These are phyloP conservation scores for Calonectria hongkongensis DNA, from an alignment of 2,329 filamentous ascomycete genomes.

Conservation along the genomic window DNA sequence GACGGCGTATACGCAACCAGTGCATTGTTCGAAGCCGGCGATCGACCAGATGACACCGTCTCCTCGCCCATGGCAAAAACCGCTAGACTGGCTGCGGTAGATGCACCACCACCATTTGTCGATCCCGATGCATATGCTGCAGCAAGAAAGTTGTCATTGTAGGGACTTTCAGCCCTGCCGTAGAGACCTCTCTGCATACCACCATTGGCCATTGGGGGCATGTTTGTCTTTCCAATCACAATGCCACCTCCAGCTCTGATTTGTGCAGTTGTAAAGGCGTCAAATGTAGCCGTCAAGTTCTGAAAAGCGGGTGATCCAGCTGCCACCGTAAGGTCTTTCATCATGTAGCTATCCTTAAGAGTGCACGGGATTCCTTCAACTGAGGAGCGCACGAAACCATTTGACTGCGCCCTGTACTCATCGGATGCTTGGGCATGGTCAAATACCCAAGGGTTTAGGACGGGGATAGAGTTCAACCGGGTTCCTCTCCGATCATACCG, in stretches of 20 bases:
- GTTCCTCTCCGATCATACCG: constrained; percentile 51
- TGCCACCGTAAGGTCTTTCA: constrained; percentile 71
- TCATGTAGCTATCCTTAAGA: constrained; percentile 75
- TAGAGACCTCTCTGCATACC: constrained; percentile 75
- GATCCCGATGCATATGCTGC: constrained; percentile 75
- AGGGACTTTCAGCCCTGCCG: constrained; percentile 74
- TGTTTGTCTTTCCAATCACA: constrained; percentile 70
- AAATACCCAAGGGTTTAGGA: constrained; percentile 53
- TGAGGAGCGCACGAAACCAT: constrained; percentile 53
- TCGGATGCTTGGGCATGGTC: constrained; percentile 55
- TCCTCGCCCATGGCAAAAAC: constrained; percentile 73
- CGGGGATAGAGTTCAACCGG: constrained; percentile 51
- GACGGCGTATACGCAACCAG: constrained; percentile 75
- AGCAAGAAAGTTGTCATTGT: constrained; percentile 71
- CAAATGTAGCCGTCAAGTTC: constrained; percentile 68
- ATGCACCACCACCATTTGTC: constrained; percentile 73
- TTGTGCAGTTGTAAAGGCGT: constrained; percentile 69
- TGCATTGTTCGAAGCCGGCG: constrained; percentile 74
- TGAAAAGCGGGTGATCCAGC: constrained; percentile 73
- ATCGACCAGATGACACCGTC: constrained; percentile 73
- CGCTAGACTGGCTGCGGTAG: constrained; percentile 69
- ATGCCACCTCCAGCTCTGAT: constrained; percentile 61
- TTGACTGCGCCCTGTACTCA: constrained; percentile 48
- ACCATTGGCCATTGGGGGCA: constrained; percentile 75
- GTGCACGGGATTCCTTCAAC: constrained; percentile 74